Evolutionary conservation across 1,284 basidiomycete genomes (phyloP), one percentile per base, ranked within the genome.

Genomic region (Ceratobasidium sp.): DNA sequence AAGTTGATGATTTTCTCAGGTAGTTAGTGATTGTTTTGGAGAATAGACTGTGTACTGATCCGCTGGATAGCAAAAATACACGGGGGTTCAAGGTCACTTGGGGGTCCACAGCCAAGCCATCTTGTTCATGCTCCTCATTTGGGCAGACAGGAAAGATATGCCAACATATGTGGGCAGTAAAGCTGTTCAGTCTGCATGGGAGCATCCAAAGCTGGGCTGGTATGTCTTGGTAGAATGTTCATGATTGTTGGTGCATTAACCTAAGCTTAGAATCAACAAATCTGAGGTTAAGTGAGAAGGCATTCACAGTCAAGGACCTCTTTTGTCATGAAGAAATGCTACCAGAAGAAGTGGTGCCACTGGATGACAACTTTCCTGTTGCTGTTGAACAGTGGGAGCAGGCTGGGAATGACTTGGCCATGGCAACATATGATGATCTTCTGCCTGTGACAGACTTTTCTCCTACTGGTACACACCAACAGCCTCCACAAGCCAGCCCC

Each of bases 321-420:
- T 62, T 40, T 28, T 1, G 33, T 13, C 61, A 62, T 42, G 15
- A 62, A 10, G 61, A 33, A 1, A 1, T 4, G 2, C 33, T 42
- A 4, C 33, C 28, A 7, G 61, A 62, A 3, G 33, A 33, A 17
- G 10, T 2, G 2, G 28, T 40, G 3, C 61, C 61, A 1, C 2
- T 62, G 23, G 61, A 62, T 62, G 61, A 62, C 28, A 62, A 62
- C 23, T 62, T 62, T 40, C 59, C 59, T 6, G 20, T 28, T 13
- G 7, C 26, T 15, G 59, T 62, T 7, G 4, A 4, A 9, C 9
- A 62, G 17, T 62, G 61, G 61, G 61, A 38, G 6, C 26, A 62
- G 38, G 6, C 44, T 28, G 61, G 61, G 3, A 2, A 62, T 33
- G 28, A 62, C 13, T 33, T 62, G 7, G 61, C 33, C 20, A 7